Evolutionary conservation across 164 flowering plant genomes (phyloP), one percentile per base, ranked within the genome.

Genomic region (Liquidambar formosana): DNA sequence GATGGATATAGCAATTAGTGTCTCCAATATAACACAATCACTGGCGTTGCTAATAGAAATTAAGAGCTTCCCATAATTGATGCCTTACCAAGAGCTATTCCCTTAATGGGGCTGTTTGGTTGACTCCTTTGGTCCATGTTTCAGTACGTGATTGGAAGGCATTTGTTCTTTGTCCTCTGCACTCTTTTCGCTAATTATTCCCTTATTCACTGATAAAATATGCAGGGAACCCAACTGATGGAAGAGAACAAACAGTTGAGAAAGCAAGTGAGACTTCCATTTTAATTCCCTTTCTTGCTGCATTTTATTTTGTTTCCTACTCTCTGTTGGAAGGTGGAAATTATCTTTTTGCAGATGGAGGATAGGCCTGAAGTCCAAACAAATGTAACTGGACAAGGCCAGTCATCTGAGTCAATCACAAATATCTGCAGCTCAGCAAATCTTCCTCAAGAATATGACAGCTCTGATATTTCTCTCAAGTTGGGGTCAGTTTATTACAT

Each of bases 381-480:
- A 43, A 5, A 47, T 21, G 49, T 1, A 25, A 0, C n/a, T 47
- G 57, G 47, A 48, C 69, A 46, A 71, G 63, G 63, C 22, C 54
- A 64, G 8, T 47, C 90, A 21, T 84, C 88, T 0, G 84, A 76
- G 56, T 74, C 83, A 10, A 47, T 71, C 16, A 75, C 79, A 57
- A 74, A 76, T 23, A 49, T 54, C 19, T 46, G 70, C 65, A 61
- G 61, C 65, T 76, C 83, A 11, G 41, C 48, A 23, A 77, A 82
- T 74, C 85, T 81, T 72, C 81, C 81, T 57, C 82, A 66, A 52
- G 88, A 82, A 62, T 61, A 53, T 48, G 88, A 86, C 46, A 80
- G 81, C 79, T 87, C 90, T 0, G 90, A 85, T 65, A 78, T 82
- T 12, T 85, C 84, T 64, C 89, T 88, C 65, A 83, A 80, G 71